Percentiles rank a stretch among this genome's conserved stretches.
These are phyloP conservation scores for Lactarius sanguifluus DNA, from an alignment of 768 basidiomycete genomes.

Conservation along the genomic window DNA sequence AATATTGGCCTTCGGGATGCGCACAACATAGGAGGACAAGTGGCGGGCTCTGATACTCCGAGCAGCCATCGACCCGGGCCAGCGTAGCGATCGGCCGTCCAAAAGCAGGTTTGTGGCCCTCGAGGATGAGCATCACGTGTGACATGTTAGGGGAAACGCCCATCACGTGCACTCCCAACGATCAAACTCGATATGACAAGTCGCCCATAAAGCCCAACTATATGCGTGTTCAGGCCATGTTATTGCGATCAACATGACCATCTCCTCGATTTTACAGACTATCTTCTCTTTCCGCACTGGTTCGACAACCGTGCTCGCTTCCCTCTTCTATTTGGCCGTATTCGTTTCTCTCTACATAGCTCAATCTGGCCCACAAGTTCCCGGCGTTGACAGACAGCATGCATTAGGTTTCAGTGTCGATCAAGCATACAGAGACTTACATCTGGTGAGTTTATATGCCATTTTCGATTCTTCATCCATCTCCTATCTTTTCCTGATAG, in stretches of 20 bases:
- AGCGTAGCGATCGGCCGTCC: neutral
- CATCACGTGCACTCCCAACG: neutral
- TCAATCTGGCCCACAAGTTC: constrained; percentile 17
- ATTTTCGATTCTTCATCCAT: constrained; percentile 1
- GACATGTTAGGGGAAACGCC: no score
- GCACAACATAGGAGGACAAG: constrained; percentile 4
- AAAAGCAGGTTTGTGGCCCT: neutral
- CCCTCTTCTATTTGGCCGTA: constrained; percentile 22
- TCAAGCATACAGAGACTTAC: constrained; percentile 59
- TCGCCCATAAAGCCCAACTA: neutral
- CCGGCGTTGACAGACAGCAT: constrained; percentile 38
- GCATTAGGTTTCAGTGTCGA: constrained; percentile 48
- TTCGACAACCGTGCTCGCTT: constrained; percentile 15
- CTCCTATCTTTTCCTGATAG: constrained; percentile 34
- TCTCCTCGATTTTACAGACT: constrained; percentile 9
- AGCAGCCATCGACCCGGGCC: neutral
- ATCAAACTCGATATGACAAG: neutral
- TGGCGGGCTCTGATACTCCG: neutral
- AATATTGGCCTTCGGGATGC: constrained; percentile 50
- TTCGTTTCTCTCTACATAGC: constrained; percentile 20
- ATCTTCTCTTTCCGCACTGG: constrained; percentile 22
- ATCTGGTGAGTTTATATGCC: constrained; percentile 39
- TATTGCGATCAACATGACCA: neutral
- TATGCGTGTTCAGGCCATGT: neutral
- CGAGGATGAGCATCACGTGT: no score